phyloP scores from a whole-genome alignment of 2,329 filamentous ascomycete genomes.

The Aspergillus arachidicola region DNA sequence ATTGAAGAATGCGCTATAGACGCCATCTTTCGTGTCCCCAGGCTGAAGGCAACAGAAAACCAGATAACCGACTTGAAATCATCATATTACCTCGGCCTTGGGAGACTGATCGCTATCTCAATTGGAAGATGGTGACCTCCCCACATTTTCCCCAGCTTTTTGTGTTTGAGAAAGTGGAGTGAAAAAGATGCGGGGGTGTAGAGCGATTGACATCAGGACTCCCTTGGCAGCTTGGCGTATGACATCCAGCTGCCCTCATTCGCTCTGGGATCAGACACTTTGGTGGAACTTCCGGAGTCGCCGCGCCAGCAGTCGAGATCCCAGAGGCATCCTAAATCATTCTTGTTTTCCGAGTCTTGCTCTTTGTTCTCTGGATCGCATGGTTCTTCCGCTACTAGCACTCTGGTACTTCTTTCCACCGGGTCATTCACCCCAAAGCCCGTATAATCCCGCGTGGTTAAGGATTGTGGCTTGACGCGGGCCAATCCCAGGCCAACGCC shows the following conservation, averaged over 20 bases:
- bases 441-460: not conserved
- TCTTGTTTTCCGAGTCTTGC: too few relatives aligned
- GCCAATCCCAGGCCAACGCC: not conserved
- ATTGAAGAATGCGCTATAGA: not conserved
- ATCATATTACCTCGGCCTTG: not conserved
- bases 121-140: not conserved
- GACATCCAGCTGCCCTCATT: not conserved
- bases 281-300: not conserved
- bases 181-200: not conserved
- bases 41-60: not conserved
- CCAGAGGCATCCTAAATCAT: not conserved
- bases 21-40: not conserved
- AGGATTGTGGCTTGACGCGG: not conserved
- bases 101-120: not conserved
- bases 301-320: not conserved
- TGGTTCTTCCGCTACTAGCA: not conserved
- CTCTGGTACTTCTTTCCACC: not conserved
- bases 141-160: conserved; percentile 3
- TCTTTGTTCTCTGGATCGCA: not conserved
- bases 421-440: not conserved
- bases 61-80: not conserved
- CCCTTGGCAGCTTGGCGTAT: not conserved
- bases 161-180: conserved; percentile 2
- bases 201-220: conserved; percentile 4
- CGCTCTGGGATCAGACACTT: not conserved